phyloP scores from a whole-genome alignment of 768 basidiomycete species.

The Amanita rubescens region DNA sequence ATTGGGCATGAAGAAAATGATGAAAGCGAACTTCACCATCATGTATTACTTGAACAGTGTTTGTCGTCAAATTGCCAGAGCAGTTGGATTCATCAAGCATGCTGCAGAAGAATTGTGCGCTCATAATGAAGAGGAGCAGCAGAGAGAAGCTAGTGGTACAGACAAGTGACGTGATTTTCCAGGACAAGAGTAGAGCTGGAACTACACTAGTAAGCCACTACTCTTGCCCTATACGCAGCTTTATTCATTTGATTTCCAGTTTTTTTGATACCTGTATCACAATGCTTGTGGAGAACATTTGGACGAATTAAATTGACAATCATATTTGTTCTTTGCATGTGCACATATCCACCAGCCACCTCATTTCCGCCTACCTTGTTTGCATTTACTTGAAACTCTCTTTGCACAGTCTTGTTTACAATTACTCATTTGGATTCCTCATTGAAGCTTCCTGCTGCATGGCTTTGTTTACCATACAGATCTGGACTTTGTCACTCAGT shows the following conservation, averaged over 20 bases:
- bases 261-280: background rate
- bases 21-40: background rate
- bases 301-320: background rate
- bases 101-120: background rate
- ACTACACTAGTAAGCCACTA: background rate
- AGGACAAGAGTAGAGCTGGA: no score
- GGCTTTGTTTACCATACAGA: no score
- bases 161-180: no score
- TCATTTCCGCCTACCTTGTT: background rate
- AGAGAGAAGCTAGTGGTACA: background rate
- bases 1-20: constrained; percentile 1
- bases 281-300: background rate
- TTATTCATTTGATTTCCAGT: background rate
- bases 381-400: background rate
- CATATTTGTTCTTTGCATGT: background rate
- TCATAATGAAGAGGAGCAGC: background rate
- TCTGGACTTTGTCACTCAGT: no score
- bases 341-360: background rate
- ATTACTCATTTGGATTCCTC: no score
- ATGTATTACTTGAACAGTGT: background rate
- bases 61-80: background rate
- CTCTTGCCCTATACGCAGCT: background rate
- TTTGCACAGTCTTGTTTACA: no score
- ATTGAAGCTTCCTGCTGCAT: no score
- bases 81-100: background rate